Conservation (phyloP, 2,329 filamentous ascomycete species). For the Aspergillus candidus region DNA sequence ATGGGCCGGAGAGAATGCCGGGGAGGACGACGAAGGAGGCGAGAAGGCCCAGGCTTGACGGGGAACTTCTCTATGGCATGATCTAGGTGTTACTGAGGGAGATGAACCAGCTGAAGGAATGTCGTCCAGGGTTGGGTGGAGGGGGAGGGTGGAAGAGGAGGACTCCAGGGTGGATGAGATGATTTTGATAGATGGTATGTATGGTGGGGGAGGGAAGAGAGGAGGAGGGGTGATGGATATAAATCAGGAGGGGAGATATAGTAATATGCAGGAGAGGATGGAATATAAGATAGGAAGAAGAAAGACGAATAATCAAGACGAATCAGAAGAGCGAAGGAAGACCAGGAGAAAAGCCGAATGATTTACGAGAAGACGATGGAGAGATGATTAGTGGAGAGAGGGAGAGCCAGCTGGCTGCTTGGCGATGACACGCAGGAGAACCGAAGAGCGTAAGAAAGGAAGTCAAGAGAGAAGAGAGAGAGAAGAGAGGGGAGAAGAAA, state of each 20-base stretch:
- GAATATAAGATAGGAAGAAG: conserved; percentile 2
- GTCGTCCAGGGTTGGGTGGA: conserved; percentile 7
- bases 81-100: conserved; percentile 21
- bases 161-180: neutral
- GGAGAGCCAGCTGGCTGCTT: no score
- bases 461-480: neutral
- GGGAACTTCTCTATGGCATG: conserved; percentile 36
- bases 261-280: no score
- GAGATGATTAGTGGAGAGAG: no score
- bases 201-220: no score
- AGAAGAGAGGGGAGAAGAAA: conserved; percentile 1
- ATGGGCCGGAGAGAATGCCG: conserved; percentile 28
- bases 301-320: neutral
- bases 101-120: conserved; percentile 10
- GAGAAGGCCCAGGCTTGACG: conserved; percentile 31
- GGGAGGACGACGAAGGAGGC: conserved; percentile 29
- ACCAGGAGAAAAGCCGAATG: no score
- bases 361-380: no score
- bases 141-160: conserved; percentile 6
- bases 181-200: no score
- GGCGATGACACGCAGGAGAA: neutral
- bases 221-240: no score
- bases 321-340: neutral
- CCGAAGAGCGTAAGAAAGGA: conserved; percentile 1
- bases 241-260: no score